Base-by-base conservation (phyloP, 23 red algal genomes). In the Gracilariopsis chorda region DNA sequence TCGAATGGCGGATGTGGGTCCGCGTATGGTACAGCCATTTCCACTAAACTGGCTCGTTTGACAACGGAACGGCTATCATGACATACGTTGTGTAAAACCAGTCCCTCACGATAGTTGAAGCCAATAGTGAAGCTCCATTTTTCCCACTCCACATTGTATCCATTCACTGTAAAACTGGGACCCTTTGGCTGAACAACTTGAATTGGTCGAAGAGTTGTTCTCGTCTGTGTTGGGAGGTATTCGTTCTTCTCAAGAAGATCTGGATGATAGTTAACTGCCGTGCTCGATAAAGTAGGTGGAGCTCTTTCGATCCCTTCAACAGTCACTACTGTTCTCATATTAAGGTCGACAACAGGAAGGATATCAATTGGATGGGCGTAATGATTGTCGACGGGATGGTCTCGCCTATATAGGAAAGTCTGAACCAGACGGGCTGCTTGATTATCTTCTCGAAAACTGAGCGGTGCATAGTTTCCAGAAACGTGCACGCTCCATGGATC, bases 1-100 rank as follows among this genome's bases (percentile, higher is more conserved):
- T 89, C 73, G 85, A 92, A 88, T 9, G 95, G 95, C 11, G 48
- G 76, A 27, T 77, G 23, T 27, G 82, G 62, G 16, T 92, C 88
- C 1, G 86, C 95, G 56, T 97, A 97, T 35, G 95, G 95, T 13
- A 97, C 95, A 2, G 88, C 82, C 95, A 97, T 97, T 83, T 97
- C 95, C 34, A 91, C 89, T 27, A 93, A 42, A 37, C 80, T 79
- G 10, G 82, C 81, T 20, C 95, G 82, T 20, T 90, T 72, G 21
- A 92, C 41, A 2, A 97, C 61, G 29, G 52, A 43, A n/a, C 95
- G 75, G 4, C 79, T 71, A 27, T 82, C 89, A 43, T 81, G 84
- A 0, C 40, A 32, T 0, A 97, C 39, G 83, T 97, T 84, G 39
- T 86, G 48, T 24, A 97, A 45, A 16, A 92, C 88, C 19, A 97